These are phyloP conservation scores for Bryum argenteum DNA, from an alignment of 225 moss, liverwort and hornwort genomes.

Conservation along the genomic window DNA sequence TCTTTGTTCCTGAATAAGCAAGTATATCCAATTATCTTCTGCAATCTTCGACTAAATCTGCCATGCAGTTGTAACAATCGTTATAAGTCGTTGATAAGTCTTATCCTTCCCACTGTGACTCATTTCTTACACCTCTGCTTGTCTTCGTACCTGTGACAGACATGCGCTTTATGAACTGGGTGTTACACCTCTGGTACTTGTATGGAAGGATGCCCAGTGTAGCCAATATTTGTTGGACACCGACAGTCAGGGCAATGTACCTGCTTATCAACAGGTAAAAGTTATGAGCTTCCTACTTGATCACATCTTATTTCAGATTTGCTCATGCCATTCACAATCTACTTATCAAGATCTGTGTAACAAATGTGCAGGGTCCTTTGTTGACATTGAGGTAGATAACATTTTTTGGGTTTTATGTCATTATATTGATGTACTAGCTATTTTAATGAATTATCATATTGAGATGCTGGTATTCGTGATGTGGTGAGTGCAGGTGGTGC, in stretches of 20 bases:
- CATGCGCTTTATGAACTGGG: slow-evolving; percentile 91
- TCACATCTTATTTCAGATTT: slow-evolving; percentile 13
- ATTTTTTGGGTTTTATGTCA: slow-evolving; percentile 2
- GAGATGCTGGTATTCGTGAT: slow-evolving; percentile 14
- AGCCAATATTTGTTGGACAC: slow-evolving; percentile 92
- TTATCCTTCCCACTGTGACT: slow-evolving; percentile 7
- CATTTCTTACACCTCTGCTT: slow-evolving; percentile 19
- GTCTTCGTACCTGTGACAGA: slow-evolving; percentile 46
- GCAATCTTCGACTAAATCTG: slow-evolving; percentile 11
- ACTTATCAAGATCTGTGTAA: slow-evolving; percentile 13
- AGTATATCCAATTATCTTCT: slow-evolving; percentile 14
- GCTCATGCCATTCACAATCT: slow-evolving; percentile 2
- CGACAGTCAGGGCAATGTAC: slow-evolving; percentile 86
- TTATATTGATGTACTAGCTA: slow-evolving; percentile 17
- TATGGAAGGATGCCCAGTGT: slow-evolving; percentile 93
- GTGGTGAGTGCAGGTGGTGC: slow-evolving; percentile 64
- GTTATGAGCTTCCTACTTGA: background rate
- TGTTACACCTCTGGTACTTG: slow-evolving; percentile 82
- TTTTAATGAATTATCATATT: background rate
- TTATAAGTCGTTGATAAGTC: background rate
- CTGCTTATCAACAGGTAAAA: slow-evolving; percentile 80
- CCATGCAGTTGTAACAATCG: background rate
- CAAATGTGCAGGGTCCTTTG: slow-evolving; percentile 9
- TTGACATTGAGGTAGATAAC: background rate
- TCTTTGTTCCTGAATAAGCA: background rate